Conservation (phyloP, 148 eudicot species). For the Rhododendron griersonianum region DNA sequence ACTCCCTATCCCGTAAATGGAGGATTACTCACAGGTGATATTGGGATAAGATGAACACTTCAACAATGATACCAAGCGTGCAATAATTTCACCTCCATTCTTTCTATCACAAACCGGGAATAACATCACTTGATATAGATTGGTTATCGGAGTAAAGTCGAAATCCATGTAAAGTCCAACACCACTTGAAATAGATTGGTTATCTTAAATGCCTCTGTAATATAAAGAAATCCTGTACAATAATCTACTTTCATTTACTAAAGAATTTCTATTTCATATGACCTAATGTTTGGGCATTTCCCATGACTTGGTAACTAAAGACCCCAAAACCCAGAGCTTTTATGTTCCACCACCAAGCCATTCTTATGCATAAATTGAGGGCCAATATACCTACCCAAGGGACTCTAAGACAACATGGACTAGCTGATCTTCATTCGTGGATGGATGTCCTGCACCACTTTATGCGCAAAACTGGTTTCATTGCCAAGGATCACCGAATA, state of each 20-base stretch:
- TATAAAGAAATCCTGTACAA: neutral
- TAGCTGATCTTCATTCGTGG: neutral
- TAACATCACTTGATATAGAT: neutral
- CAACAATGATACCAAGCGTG: neutral
- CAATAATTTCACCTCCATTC: neutral
- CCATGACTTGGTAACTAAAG: conserved; percentile 20
- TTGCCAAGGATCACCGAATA: neutral
- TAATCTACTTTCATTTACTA: neutral
- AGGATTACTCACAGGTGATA: neutral
- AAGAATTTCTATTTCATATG: neutral
- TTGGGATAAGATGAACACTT: neutral
- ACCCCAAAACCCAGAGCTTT: conserved; percentile 12
- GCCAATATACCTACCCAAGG: neutral
- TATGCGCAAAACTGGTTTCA: neutral
- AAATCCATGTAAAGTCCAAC: neutral
- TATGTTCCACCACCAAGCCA: neutral
- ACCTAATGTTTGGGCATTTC: conserved; percentile 10
- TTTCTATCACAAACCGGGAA: neutral
- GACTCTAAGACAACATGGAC: neutral
- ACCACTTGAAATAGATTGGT: too few relatives aligned
- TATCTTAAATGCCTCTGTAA: neutral
- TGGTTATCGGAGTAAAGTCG: neutral
- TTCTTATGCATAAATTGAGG: neutral
- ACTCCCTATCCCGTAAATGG: neutral
- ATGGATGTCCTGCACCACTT: neutral